These are phyloP conservation scores for Tylopilus plumbeoviolaceoides DNA, from an alignment of 768 basidiomycete species.

Conservation along the genomic window DNA sequence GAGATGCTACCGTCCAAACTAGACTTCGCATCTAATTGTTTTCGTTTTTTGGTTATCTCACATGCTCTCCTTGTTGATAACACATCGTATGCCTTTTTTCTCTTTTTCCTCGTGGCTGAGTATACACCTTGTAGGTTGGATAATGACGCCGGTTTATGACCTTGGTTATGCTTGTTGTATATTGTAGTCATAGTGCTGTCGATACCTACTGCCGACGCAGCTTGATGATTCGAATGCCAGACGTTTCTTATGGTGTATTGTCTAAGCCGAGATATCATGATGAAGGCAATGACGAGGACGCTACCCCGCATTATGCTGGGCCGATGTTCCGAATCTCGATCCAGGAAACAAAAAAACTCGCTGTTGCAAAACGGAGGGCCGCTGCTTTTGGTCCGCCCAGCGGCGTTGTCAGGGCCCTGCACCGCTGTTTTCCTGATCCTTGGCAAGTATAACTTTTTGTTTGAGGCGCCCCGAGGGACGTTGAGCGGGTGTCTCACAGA, in stretches of 20 bases:
- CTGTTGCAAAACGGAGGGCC: constrained; percentile 28
- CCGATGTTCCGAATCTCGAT: constrained; percentile 30
- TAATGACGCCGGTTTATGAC: constrained; percentile 19
- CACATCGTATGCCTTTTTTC: constrained; percentile 15
- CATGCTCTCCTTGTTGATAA: constrained; percentile 12
- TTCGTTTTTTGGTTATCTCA: constrained; percentile 17
- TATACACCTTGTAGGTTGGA: constrained; percentile 29
- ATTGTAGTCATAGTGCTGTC: constrained; percentile 28
- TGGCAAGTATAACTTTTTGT: constrained; percentile 1
- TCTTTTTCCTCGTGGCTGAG: constrained; percentile 6
- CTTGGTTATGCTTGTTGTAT: constrained; percentile 22
- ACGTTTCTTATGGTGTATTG: neutral
- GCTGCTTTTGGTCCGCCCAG: constrained; percentile 28
- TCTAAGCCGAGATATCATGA: neutral
- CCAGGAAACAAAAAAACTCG: constrained; percentile 19
- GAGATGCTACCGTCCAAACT: constrained; percentile 12
- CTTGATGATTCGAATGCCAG: constrained; percentile 17
- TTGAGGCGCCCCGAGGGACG: constrained; percentile 11
- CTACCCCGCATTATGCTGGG: constrained; percentile 24
- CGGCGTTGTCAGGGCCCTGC: constrained; percentile 28
- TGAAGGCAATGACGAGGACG: constrained; percentile 1
- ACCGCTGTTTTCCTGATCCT: constrained; percentile 11
- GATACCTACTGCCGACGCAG: constrained; percentile 28
- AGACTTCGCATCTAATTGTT: constrained; percentile 12
- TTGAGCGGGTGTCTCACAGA: constrained; percentile 7